Percentiles rank a stretch among this genome's conserved stretches.
Evolutionary conservation across 352 stramenopile species (phyloP).

Genomic region (Phytophthora pistaciae): DNA sequence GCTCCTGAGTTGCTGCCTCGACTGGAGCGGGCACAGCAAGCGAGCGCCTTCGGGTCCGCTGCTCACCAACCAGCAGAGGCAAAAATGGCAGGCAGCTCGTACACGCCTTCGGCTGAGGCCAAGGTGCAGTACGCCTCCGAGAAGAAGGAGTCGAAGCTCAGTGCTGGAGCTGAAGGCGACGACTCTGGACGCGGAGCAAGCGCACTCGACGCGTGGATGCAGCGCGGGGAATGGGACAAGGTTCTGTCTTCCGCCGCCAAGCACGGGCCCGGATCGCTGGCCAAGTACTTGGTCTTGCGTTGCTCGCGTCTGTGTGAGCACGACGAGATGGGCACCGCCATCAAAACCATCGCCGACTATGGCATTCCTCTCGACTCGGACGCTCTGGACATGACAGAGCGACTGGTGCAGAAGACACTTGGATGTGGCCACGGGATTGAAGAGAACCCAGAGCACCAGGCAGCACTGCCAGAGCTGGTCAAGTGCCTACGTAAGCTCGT

Average conservation of each 20-base stretch:
- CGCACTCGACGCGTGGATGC: conserved; percentile 93
- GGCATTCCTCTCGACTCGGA: conserved; percentile 73
- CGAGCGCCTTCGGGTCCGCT: conserved; percentile 73
- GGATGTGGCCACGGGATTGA: conserved; percentile 58
- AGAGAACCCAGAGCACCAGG: conserved; percentile 47
- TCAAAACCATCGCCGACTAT: conserved; percentile 83
- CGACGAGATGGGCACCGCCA: conserved; percentile 76
- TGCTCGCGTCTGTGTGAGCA: conserved; percentile 78
- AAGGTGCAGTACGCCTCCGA: conserved; percentile 54
- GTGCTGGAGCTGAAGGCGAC: conserved; percentile 46
- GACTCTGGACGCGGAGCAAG: conserved; percentile 49
- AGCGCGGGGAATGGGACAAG: conserved; percentile 94
- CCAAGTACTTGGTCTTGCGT: conserved; percentile 90
- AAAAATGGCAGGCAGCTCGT: conserved; percentile 50
- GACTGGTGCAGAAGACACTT: conserved; percentile 64
- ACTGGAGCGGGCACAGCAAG: conserved; percentile 84
- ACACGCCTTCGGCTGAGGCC: conserved; percentile 64
- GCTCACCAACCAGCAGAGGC: conserved; percentile 59
- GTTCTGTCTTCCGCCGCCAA: conserved; percentile 90
- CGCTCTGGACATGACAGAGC: conserved; percentile 64
- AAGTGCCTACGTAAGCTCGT: conserved; percentile 72
- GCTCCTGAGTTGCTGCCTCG: conserved; percentile 81
- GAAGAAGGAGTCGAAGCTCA: conserved; percentile 67
- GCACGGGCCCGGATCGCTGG: conserved; percentile 72
- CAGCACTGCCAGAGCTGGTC: conserved; percentile 71